These are phyloP conservation scores for Fagopyrum homotropicum DNA, from an alignment of 148 eudicot genomes.

Conservation along the genomic window DNA sequence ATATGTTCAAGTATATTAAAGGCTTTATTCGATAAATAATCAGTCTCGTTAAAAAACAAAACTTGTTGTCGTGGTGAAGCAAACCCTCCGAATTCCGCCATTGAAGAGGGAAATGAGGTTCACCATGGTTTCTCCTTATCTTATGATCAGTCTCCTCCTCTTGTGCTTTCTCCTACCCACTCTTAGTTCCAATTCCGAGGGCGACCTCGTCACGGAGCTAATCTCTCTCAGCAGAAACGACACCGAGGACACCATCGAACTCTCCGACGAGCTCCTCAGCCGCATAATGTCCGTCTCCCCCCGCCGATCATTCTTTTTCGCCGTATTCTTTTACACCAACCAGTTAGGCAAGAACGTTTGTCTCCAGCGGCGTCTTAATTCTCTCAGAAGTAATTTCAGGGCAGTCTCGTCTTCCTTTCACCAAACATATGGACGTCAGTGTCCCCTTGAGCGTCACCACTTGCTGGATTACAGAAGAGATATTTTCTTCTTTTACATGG, in stretches of 20 bases:
- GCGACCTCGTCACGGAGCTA: constrained; percentile 43
- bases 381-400: constrained; percentile 55
- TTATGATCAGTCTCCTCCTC: no score
- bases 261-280: constrained; percentile 48
- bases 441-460: background rate
- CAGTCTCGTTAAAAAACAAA: no score
- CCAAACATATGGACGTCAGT: constrained; percentile 18
- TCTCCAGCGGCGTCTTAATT: no score
- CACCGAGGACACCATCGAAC: constrained; percentile 52
- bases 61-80: no score
- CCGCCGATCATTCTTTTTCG: constrained; percentile 61
- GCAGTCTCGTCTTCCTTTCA: constrained; percentile 48
- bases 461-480: background rate
- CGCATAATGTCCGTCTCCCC: constrained; percentile 42
- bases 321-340: constrained; percentile 81
- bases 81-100: no score
- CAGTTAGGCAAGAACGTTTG: constrained; percentile 63
- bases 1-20: no score
- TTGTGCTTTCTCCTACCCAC: no score
- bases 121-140: no score
- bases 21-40: no score
- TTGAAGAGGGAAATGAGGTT: no score
- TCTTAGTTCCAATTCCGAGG: background rate
- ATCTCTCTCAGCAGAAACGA: constrained; percentile 53
- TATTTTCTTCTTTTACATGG: constrained; percentile 72